A percentile compares a stretch with the other conserved stretches of the same genome.
Evolutionary conservation across 176 grass and related monocot species (phyloP).

Genomic region (Aegilops tauschii): DNA sequence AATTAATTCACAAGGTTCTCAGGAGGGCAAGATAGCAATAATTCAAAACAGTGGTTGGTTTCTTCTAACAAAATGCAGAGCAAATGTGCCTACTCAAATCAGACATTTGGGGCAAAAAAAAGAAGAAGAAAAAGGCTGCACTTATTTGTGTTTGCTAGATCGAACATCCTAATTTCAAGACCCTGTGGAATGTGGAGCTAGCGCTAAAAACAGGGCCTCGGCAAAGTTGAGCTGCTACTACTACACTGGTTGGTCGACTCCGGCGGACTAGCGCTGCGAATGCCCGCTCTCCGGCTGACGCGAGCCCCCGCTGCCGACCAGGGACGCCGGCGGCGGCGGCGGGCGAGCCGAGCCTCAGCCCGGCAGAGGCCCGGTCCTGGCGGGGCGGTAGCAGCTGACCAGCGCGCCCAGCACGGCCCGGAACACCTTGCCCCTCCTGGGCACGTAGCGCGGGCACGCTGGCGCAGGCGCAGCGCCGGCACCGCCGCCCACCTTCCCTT

Average conservation of each 20-base stretch:
- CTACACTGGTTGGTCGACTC: neutral
- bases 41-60: neutral
- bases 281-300: neutral
- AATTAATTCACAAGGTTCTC: neutral
- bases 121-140: neutral
- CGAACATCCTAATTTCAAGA: neutral
- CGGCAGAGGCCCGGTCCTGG: constrained; percentile 36
- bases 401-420: constrained; percentile 4
- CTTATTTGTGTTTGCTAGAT: neutral
- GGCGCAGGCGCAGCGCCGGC: neutral
- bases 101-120: neutral
- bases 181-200: neutral
- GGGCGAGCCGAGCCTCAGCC: constrained; percentile 6
- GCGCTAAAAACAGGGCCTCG: neutral
- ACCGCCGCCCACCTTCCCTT: neutral
- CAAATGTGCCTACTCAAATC: neutral
- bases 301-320: neutral
- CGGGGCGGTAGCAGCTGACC: constrained; percentile 25
- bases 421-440: constrained; percentile 39
- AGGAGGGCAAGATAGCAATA: neutral
- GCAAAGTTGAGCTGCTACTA: neutral
- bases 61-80: neutral
- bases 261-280: neutral
- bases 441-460: constrained; percentile 43
- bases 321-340: neutral